Evolutionary conservation across 2,329 filamentous ascomycete species (phyloP), one percentile per base, ranked within the genome.

Genomic region (Proliferodiscus dingleyae): DNA sequence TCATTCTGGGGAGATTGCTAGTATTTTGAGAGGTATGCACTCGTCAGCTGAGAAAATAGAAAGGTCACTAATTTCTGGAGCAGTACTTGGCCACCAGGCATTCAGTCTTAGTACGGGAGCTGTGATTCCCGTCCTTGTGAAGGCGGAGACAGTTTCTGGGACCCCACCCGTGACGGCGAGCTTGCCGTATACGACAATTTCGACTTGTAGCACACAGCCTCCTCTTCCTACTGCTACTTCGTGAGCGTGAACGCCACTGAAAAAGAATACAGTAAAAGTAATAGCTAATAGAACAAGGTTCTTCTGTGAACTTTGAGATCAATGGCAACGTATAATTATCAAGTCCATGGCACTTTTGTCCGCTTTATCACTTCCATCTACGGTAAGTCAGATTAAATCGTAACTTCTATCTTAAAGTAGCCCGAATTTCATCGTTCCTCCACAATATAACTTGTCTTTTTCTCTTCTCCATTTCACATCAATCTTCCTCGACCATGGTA

Each of bases 121-220:
- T 46, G 75, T 83, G 6, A 82, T 87, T 22, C 82, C 83, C 0
- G 80, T 84, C 2, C 70, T 87, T 1, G 75, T 87, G 26, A 79
- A 76, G 63, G 80, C 76, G 0, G 71, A 77, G 54, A 73, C 66
- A 1, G 43, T 71, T n/a, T 34, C 45, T 9, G 40, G 45, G 1
- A 33, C 37, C 3, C 15, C 47, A 26, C 28, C 53, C 36, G 43
- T 40, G 4, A 56, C 50, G 7, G 41, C 57, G 23, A 57, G 46
- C 4, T 34, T 49, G 8, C 42, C 52, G 3, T 56, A 49, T 45
- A 46, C 46, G 13, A 29, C 52, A 2, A 53, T 56, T 23, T 53
- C 52, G 10, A 54, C 54, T 18, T 56, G 54, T 22, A 46, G 41
- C 18, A 61, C 59, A 1, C 57, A 64, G 2, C 70, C 71, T 5